These are phyloP conservation scores for Yamadazyma atmosphaerica DNA, from an alignment of 1,139 yeast genomes.

Conservation along the genomic window DNA sequence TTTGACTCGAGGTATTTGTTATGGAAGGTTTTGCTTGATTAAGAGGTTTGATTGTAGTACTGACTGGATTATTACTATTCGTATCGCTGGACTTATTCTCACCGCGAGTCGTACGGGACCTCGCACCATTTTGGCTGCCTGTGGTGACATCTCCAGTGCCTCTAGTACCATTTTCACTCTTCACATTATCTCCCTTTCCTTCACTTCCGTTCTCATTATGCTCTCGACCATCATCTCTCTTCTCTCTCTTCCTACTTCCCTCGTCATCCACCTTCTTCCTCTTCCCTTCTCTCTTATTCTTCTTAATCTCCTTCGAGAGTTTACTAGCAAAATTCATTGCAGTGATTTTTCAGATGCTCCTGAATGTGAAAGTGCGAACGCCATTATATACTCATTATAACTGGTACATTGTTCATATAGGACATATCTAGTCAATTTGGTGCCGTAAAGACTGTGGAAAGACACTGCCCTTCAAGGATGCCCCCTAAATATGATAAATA, in stretches of 20 bases:
- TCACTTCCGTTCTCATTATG: background rate
- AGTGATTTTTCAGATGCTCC: constrained; percentile 8
- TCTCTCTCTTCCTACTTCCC: background rate
- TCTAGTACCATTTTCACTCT: background rate
- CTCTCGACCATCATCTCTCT: background rate
- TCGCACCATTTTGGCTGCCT: too few species aligned
- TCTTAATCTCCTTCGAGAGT: constrained; percentile 1
- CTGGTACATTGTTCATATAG: background rate
- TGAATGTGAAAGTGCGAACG: constrained; percentile 1
- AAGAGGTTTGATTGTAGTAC: too few species aligned
- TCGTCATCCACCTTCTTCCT: background rate
- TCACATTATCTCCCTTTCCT: background rate
- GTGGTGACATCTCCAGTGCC: background rate
- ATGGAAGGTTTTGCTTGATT: too few species aligned
- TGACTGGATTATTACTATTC: too few species aligned
- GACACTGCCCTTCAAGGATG: constrained; percentile 1
- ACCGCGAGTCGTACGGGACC: too few species aligned
- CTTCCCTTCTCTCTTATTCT: background rate
- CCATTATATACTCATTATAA: background rate
- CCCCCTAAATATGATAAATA: constrained; percentile 3
- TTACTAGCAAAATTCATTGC: constrained; percentile 2
- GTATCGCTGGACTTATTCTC: too few species aligned
- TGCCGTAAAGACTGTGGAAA: too few species aligned
- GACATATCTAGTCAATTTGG: too few species aligned
- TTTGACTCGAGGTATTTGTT: too few species aligned